Evolutionary conservation across 306 rosid species (phyloP), one percentile per base, ranked within the genome.

Genomic region (Casuarina equisetifolia): DNA sequence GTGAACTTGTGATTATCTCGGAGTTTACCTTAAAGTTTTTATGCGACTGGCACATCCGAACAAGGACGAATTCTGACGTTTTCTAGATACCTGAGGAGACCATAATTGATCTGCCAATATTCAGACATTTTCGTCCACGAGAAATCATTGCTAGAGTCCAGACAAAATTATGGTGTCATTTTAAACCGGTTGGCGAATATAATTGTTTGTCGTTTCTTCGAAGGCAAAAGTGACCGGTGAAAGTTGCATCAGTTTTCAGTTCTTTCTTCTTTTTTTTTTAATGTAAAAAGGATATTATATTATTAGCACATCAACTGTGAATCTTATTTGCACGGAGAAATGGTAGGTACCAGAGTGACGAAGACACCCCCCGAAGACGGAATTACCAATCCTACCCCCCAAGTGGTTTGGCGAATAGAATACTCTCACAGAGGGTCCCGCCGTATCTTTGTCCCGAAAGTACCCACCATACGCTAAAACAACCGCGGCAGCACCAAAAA

Each of bases 151-250:
- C 66, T 70, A 61, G 81, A 45, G 77, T 48, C 52, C 80, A 69
- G 84, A 90, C 89, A 85, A 83, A 25, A 84, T n/a, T 17, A 59
- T 67, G 86, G 76, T 79, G 91, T 88, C 91, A 70, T 82, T 82
- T 46, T 83, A 82, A 80, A 72, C 79, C 69, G 82, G 87, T 78
- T 81, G 92, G 88, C 89, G 79, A 91, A 82, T 87, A 87, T 82
- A 89, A 72, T 81, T 64, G 57, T 39, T 79, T 89, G 89, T 91
- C 94, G 76, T 86, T 84, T 82, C 87, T 76, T 32, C 67, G 72
- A 82, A 86, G 85, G 84, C 85, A 81, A 81, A 74, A 84, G 84
- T 81, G 80, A 83, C 78, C 67, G 50, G 7, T 77, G 80, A 85
- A 87, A 87, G 83, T 80, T 70, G 74, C 85, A n/a, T 77, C 71